Evolutionary conservation across 345 rosid genomes (phyloP), one percentile per base, ranked within the genome.

Genomic region (Zanthoxylum bungeanum): DNA sequence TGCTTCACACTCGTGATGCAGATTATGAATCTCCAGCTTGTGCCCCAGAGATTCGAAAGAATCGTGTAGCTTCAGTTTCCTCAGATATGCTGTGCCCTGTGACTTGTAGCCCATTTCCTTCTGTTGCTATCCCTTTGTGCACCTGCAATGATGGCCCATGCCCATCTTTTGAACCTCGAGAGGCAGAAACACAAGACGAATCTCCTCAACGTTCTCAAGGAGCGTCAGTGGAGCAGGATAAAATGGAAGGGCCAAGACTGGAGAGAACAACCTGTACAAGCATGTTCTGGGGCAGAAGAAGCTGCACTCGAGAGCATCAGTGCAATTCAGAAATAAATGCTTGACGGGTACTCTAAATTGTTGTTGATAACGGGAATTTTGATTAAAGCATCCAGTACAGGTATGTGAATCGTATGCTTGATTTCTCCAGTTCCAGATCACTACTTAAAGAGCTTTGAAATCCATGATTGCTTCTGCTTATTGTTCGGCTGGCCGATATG

Each of bases 241-340:
- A 91, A 81, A 61, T 80, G 57, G 97, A 85, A 73, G 97, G 91
- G 75, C 78, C 91, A 2, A 80, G 96, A 70, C 82, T 85, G 73
- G 99, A 85, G 77, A 92, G 90, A 75, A 87, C 96, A 37, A 92
- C 83, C 16, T 96, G 99, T 64, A 89, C 99, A 25, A 91, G 88
- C 73, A 89, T 96, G 97, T 92, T 96, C 47, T 96, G 99, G 99
- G 91, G 98, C 70, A 84, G 97, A 80, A 89, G 99, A 83, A 95
- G 98, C 87, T 92, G 98, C 80, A 95, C 93, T 81, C 84, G 99
- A 82, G 99, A 96, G 85, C 86, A 95, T 40, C 99, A 87, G 64
- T 95, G 99, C 88, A 91, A 93, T 63, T 95, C 99, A 3, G 99
- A 95, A 75, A 95, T 95, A 73, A 95, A 95, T 69, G 85, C 98